Base-by-base conservation (phyloP, 139 green algal species). In the Tetraselmis chui region DNA sequence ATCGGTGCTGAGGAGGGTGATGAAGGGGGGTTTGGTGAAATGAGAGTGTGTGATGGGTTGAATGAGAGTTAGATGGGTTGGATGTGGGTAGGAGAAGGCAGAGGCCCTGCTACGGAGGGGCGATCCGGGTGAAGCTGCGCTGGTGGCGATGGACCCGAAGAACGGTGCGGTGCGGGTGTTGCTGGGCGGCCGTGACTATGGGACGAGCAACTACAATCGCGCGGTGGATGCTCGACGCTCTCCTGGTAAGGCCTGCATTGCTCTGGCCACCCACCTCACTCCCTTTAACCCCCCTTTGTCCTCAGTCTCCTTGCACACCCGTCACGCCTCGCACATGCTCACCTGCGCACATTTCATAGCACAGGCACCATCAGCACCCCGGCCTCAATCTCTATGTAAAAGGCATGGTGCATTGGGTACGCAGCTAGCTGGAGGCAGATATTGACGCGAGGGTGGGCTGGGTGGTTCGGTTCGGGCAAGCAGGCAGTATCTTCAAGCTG, bases 401-500 rank as follows among this genome's bases (percentile, higher is more conserved):
- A n/a, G n/a, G n/a, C n/a, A n/a, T n/a, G n/a, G n/a, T n/a, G n/a
- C n/a, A n/a, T n/a, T n/a, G n/a, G n/a, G n/a, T n/a, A n/a, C n/a
- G n/a, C n/a, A n/a, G n/a, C n/a, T n/a, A n/a, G n/a, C n/a, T n/a
- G n/a, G n/a, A n/a, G n/a, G n/a, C n/a, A n/a, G n/a, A n/a, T n/a
- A n/a, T n/a, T n/a, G n/a, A n/a, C 23, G 75, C 24, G 22, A 23
- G 59, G 59, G 23, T 26, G 24, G 28, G 30, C 0, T 28, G 30
- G 75, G 31, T 78, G 74, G 75, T 84, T 79, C 86, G 86, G 1
- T 24, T 76, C 28, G 67, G 87, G 1, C 59, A 74, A 1, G 58
- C 81, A n/a, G 86, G 84, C 2, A 87, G 76, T 26, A 87, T 85
- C 1, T 91, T 91, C 84, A 91, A 91, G 82, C 88, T 87, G 23